A percentile compares a stretch with the other conserved stretches of the same genome.
Evolutionary conservation across 495 filamentous ascomycete species (phyloP).

Genomic region (Podospora conica): DNA sequence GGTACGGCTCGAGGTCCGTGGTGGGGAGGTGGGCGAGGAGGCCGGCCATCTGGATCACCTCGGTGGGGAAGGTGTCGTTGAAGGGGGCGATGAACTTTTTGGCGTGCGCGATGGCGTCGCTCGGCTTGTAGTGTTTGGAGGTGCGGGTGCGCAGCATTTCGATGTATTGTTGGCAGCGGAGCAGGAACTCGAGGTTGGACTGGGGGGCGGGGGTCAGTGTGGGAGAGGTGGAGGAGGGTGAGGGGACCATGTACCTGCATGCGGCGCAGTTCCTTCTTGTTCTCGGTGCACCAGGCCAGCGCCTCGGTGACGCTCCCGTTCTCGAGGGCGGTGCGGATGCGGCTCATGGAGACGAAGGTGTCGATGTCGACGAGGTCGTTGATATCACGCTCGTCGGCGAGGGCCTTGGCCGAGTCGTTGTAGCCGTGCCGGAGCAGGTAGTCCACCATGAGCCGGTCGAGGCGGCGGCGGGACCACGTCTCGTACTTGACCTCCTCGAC

Average conservation of each 20-base stretch:
- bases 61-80: slow-evolving; percentile 57
- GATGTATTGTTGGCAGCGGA: slow-evolving; percentile 93
- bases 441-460: slow-evolving; percentile 83
- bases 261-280: slow-evolving; percentile 79
- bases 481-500: slow-evolving; percentile 93
- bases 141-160: slow-evolving; percentile 70
- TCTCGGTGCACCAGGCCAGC: slow-evolving; percentile 84
- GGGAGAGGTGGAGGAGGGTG: neutral
- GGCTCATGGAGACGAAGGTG: slow-evolving; percentile 77
- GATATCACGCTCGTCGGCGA: slow-evolving; percentile 63
- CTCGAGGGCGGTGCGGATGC: slow-evolving; percentile 64
- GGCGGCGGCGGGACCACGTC: slow-evolving; percentile 70
- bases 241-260: slow-evolving; percentile 54
- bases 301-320: slow-evolving; percentile 69
- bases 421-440: slow-evolving; percentile 83
- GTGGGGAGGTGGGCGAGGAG: slow-evolving; percentile 69
- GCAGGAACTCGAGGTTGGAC: slow-evolving; percentile 87
- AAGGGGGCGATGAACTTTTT: slow-evolving; percentile 69
- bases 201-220: slow-evolving; percentile 33
- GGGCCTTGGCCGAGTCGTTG: slow-evolving; percentile 62
- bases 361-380: slow-evolving; percentile 78
- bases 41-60: slow-evolving; percentile 68
- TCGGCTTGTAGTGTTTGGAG: slow-evolving; percentile 43
- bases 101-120: slow-evolving; percentile 76
- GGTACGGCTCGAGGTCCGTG: slow-evolving; percentile 38